Evolutionary conservation across 805 yeast species (phyloP).

Genomic region (Metschnikowia peoriensis): DNA sequence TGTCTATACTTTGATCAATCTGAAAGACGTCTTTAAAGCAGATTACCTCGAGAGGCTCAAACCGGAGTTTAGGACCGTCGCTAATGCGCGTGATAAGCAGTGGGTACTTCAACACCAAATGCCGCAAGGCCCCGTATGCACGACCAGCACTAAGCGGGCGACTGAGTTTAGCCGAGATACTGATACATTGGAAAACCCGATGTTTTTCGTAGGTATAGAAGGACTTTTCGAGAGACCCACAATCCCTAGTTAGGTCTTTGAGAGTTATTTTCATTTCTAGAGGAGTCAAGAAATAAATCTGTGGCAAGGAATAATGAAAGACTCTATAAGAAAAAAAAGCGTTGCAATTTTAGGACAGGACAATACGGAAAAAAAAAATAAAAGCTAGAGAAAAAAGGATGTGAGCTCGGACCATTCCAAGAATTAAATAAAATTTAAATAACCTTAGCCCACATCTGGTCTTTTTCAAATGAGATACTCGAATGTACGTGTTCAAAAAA

Average conservation of each 20-base stretch:
- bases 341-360: too few species aligned
- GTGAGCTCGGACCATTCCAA: too few species aligned
- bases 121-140: background rate
- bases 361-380: too few species aligned
- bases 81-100: background rate
- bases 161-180: background rate
- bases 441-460: too few species aligned
- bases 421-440: too few species aligned
- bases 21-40: background rate
- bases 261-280: slow-evolving; percentile 23
- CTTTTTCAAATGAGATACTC: too few species aligned
- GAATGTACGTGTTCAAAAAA: too few species aligned
- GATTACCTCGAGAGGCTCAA: background rate
- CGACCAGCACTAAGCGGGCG: background rate
- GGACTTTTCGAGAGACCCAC: background rate
- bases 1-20: background rate
- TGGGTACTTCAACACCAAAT: slow-evolving; percentile 1
- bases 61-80: background rate
- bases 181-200: slow-evolving; percentile 13
- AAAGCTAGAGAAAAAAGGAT: too few species aligned
- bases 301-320: too few species aligned
- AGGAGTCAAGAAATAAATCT: background rate
- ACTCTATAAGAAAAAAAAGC: too few species aligned
- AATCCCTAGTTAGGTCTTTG: background rate
- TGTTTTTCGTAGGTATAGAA: slow-evolving; percentile 25